A percentile compares a stretch with the other conserved stretches of the same genome.
Evolutionary conservation across 257 asterid genomes (phyloP).

Genomic region (Prunella vulgaris): DNA sequence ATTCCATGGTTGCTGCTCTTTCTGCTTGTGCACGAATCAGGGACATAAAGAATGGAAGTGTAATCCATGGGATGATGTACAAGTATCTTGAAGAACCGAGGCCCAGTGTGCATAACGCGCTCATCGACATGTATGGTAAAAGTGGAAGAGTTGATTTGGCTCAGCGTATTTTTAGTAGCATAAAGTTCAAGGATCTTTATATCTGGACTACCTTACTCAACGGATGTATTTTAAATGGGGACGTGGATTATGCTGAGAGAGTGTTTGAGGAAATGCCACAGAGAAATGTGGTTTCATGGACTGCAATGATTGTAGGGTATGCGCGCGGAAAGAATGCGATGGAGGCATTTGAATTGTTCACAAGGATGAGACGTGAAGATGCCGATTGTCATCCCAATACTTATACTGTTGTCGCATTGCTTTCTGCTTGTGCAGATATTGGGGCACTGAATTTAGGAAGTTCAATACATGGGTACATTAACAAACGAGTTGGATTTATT

Average conservation of each 20-base stretch:
- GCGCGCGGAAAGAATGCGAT: slow-evolving; percentile 50
- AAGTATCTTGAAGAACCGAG: slow-evolving; percentile 36
- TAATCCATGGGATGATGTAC: slow-evolving; percentile 56
- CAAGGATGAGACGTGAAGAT: slow-evolving; percentile 51
- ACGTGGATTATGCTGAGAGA: slow-evolving; percentile 41
- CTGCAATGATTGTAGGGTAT: slow-evolving; percentile 73
- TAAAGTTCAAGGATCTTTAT: slow-evolving; percentile 48
- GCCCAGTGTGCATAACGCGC: slow-evolving; percentile 50
- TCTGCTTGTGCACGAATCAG: slow-evolving; percentile 57
- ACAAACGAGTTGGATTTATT: slow-evolving; percentile 44
- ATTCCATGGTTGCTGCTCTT: slow-evolving; percentile 59
- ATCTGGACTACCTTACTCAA: slow-evolving; percentile 78
- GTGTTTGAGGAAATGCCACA: slow-evolving; percentile 64
- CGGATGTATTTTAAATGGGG: slow-evolving; percentile 47
- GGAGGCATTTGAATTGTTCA: slow-evolving; percentile 52
- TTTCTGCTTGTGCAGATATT: slow-evolving; percentile 83
- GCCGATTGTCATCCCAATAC: slow-evolving; percentile 46
- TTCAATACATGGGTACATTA: slow-evolving; percentile 53
- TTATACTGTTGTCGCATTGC: slow-evolving; percentile 61
- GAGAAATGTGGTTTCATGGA: slow-evolving; percentile 74
- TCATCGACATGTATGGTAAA: slow-evolving; percentile 72
- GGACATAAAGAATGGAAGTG: slow-evolving; percentile 42
- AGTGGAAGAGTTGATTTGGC: slow-evolving; percentile 39
- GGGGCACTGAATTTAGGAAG: slow-evolving; percentile 74
- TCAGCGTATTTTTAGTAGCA: slow-evolving; percentile 37